Evolutionary conservation across 106 monocot genomes (phyloP).

Genomic region (Acorus calamus): DNA sequence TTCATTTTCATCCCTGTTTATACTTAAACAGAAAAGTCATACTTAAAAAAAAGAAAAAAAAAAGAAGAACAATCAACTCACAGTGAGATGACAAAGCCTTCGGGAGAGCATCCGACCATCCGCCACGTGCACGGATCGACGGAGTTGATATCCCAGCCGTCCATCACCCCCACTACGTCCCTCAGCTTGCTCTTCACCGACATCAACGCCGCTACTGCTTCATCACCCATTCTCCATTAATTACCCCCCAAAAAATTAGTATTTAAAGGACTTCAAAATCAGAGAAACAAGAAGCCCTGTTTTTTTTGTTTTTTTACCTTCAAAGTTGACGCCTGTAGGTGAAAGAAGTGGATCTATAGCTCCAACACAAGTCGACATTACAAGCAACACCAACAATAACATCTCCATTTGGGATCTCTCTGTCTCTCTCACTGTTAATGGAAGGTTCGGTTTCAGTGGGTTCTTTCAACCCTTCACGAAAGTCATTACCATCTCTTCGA

Average conservation of each 20-base stretch:
- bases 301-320: slow-evolving; percentile 29
- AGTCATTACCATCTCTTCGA: too few relatives aligned
- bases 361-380: too few relatives aligned
- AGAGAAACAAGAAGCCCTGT: background rate
- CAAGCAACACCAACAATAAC: too few relatives aligned
- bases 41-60: background rate
- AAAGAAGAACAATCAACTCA: slow-evolving; percentile 17
- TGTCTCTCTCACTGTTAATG: too few relatives aligned
- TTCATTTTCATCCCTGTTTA: too few relatives aligned
- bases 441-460: too few relatives aligned
- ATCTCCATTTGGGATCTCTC: too few relatives aligned
- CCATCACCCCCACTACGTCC: slow-evolving; percentile 52
- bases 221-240: background rate
- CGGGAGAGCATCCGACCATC: slow-evolving; percentile 84
- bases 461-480: too few relatives aligned
- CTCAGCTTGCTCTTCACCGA: slow-evolving; percentile 76
- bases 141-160: slow-evolving; percentile 93
- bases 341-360: slow-evolving; percentile 58
- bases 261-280: background rate
- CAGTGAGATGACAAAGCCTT: slow-evolving; percentile 83
- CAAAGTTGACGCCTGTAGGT: slow-evolving; percentile 85
- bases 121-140: slow-evolving; percentile 98
- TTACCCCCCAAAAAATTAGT: background rate
- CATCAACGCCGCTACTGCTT: slow-evolving; percentile 87
- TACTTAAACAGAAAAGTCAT: background rate